Conservation (phyloP, 2,329 filamentous ascomycete species). For the Ceratocystis alfenasii region DNA sequence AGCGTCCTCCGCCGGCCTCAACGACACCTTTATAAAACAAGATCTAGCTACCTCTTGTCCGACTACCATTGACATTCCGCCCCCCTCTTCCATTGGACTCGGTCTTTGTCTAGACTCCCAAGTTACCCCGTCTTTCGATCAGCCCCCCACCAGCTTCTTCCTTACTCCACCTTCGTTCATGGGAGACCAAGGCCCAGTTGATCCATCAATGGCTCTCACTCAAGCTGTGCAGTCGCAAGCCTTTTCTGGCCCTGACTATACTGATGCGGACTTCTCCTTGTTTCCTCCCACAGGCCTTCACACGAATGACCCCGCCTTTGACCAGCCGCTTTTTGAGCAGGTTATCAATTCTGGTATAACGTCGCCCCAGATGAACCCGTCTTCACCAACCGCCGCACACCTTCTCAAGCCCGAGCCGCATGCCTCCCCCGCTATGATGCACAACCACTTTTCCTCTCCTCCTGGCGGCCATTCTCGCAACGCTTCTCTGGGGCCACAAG, state of each 20-base stretch:
- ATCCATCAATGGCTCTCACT: slow-evolving; percentile 33
- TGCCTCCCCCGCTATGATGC: slow-evolving; percentile 43
- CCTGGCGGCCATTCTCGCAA: slow-evolving; percentile 43
- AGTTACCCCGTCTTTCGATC: slow-evolving; percentile 25
- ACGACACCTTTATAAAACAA: slow-evolving; percentile 55
- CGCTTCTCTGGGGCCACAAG: slow-evolving; percentile 45
- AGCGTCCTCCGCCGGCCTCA: slow-evolving; percentile 49
- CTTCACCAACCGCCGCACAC: slow-evolving; percentile 42
- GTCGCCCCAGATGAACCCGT: slow-evolving; percentile 44
- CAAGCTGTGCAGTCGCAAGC: slow-evolving; percentile 31
- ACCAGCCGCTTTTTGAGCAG: slow-evolving; percentile 48
- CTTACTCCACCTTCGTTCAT: slow-evolving; percentile 34
- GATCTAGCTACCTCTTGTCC: slow-evolving; percentile 32
- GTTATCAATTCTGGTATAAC: slow-evolving; percentile 39
- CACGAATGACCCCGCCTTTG: slow-evolving; percentile 45
- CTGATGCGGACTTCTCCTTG: slow-evolving; percentile 51
- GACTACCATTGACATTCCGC: slow-evolving; percentile 41
- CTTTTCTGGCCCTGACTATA: slow-evolving; percentile 31
- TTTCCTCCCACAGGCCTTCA: slow-evolving; percentile 41
- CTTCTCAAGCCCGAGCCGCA: slow-evolving; percentile 40
- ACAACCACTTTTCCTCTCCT: slow-evolving; percentile 44
- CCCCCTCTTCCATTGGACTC: slow-evolving; percentile 40
- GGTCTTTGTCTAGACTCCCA: slow-evolving; percentile 45
- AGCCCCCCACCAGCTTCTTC: slow-evolving; percentile 29
- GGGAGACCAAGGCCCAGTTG: slow-evolving; percentile 35